Evolutionary conservation across 1,284 basidiomycete species (phyloP), one percentile per base, ranked within the genome.

Genomic region (Boletus albobrunnescens): DNA sequence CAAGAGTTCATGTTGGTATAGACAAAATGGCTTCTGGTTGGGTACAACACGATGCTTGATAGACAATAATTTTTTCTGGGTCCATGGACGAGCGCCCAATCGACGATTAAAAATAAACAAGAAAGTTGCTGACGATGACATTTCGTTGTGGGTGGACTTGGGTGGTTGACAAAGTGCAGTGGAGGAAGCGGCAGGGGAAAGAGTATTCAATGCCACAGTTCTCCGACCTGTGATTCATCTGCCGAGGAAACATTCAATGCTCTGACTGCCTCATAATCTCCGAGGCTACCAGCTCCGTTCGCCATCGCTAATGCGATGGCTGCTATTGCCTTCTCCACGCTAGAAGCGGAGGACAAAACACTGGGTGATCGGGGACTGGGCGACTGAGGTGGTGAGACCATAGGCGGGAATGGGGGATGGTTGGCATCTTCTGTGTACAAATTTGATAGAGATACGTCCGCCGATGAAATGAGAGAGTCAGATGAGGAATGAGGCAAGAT

Each of bases 261-360:
- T 50, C 72, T 73, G 35, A 84, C 67, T 8, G 75, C 72, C 46
- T 72, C 70, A 52, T 86, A 87, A 57, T 87, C 84, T 47, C 70
- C 77, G 33, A 87, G 64, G 35, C 81, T 75, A 3, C 78, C 82
- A n/a, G 83, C 82, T 28, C 84, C 84, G 53, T 78, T 84, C 6
- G 81, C 81, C 60, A 87, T 72, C 13, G 81, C 82, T 6, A 87
- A 66, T 39, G 71, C 75, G 16, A 86, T 68, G 13, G 78, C 81
- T 19, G 77, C 80, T 38, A 86, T 68, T n/a, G 76, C 77, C 56
- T 80, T 82, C 49, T 84, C 81, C 12, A 74, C 70, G 35, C 69
- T 69, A 31, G 74, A 69, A 11, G 75, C 57, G 33, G 61, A 54
- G 40, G 45, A 53, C n/a, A 46, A 53, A 33, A 40, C 17, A 43